A percentile compares a stretch with the other conserved stretches of the same genome.
Conservation (phyloP, 305 asterid species). For the Caryopteris hybrid region DNA sequence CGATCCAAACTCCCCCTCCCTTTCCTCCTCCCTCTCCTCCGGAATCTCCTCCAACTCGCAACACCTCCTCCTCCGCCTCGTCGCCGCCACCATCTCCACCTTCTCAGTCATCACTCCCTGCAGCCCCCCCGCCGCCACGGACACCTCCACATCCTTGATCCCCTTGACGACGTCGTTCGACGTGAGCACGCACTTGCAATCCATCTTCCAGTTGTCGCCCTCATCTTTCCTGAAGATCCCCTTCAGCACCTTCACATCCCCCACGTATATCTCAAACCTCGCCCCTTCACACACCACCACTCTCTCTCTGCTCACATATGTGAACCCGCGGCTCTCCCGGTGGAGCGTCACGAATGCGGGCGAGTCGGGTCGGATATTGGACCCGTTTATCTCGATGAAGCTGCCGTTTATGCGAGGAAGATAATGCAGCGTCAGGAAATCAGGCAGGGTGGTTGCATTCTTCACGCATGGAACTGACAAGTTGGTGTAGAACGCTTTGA, state of each 20-base stretch:
- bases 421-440: constrained; percentile 50
- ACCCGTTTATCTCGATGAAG: constrained; percentile 48
- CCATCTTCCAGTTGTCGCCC: constrained; percentile 47
- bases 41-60: constrained; percentile 75
- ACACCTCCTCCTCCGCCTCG: constrained; percentile 25
- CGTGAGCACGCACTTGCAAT: constrained; percentile 32
- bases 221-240: constrained; percentile 58
- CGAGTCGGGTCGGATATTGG: constrained; percentile 45
- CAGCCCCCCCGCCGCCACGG: constrained; percentile 50
- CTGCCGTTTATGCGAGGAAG: constrained; percentile 63
- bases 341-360: constrained; percentile 65
- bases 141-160: constrained; percentile 38
- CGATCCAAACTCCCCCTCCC: constrained; percentile 31
- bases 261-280: constrained; percentile 48
- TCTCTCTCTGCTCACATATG: constrained; percentile 55
- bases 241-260: constrained; percentile 44
- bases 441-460: constrained; percentile 15
- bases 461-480: constrained; percentile 23
- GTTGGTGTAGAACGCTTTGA: constrained; percentile 49
- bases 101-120: constrained; percentile 31
- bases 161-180: constrained; percentile 23
- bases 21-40: constrained; percentile 50
- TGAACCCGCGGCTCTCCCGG: constrained; percentile 32
- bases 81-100: constrained; percentile 37
- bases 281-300: constrained; percentile 56